phyloP scores from a whole-genome alignment of 148 eudicot species.

The Rhododendron ferrugineum region DNA sequence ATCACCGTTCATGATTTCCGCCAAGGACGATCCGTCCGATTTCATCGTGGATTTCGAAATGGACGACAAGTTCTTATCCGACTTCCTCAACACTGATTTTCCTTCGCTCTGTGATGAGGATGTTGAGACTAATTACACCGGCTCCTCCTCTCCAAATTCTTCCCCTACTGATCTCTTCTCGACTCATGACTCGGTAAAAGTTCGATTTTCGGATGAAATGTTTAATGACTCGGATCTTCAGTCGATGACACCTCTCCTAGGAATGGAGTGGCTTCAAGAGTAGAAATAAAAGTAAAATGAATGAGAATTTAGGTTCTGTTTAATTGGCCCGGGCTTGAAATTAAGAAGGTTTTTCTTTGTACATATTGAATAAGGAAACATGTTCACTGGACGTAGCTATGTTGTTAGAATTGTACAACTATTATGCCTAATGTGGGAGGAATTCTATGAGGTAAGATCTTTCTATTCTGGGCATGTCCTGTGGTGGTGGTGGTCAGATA shows the following conservation, averaged over 20 bases:
- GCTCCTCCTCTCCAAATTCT: background rate
- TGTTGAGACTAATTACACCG: background rate
- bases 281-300: background rate
- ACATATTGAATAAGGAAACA: background rate
- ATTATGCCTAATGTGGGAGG: background rate
- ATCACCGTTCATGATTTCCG: background rate
- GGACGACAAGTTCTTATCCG: slow-evolving; percentile 18
- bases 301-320: background rate
- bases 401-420: background rate
- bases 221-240: background rate
- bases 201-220: background rate
- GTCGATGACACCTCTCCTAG: background rate
- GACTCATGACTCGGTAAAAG: background rate
- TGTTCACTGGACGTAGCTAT: background rate
- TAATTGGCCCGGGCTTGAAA: background rate
- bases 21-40: background rate
- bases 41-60: slow-evolving; percentile 3
- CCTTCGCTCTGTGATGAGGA: background rate
- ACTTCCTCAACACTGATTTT: slow-evolving; percentile 8
- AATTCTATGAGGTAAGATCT: background rate
- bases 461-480: background rate
- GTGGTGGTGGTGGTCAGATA: background rate
- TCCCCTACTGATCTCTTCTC: background rate
- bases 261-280: background rate
- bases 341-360: background rate